Base-by-base conservation (phyloP, 2,329 filamentous ascomycete species). In the Alternaria brassicicola region DNA sequence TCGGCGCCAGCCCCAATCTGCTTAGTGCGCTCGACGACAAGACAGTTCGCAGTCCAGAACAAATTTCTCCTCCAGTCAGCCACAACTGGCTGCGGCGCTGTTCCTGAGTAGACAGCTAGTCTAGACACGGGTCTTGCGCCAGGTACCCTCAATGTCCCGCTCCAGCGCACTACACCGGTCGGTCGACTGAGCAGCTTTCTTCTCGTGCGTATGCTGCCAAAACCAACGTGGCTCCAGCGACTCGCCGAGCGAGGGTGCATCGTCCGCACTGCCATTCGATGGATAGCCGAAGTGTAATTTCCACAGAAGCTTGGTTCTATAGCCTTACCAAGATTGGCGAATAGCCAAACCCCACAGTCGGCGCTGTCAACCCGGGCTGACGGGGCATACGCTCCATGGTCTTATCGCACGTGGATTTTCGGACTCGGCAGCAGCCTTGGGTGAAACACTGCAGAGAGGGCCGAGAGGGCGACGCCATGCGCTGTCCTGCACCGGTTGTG, bases 141-240 rank as follows among this genome's bases (percentile, higher is more conserved):
- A 55, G 57, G 30, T 28, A 19, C 33, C n/a, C 49, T 25, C 61
- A 63, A 63, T 58, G 45, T 43, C 26, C 41, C 52, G 48, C 38
- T 35, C 48, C 38, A 39, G 30, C 49, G 31, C 53, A 61, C 54
- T 43, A 31, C 28, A 30, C 28, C 28, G 6, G 28, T 30, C 28
- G 6, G 28, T 30, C 6, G 21, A 38, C 31, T 9, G 50, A 25
- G 50, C 57, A 60, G 55, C 57, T 52, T 52, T 54, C 49, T 53
- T 46, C 39, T 55, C 49, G 30, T 65, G 59, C 55, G 56, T 58
- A 51, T 48, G 58, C 55, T 21, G 45, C 57, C 46, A 54, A 53
- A 58, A 61, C 55, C 55, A 55, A 65, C 64, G 55, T 65, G 60
- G 64, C 64, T 59, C 64, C 64, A 62, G 23, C 53, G 28, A 46